Evolutionary conservation across 164 flowering plant genomes (phyloP).

Genomic region (Tetracentron sinense): DNA sequence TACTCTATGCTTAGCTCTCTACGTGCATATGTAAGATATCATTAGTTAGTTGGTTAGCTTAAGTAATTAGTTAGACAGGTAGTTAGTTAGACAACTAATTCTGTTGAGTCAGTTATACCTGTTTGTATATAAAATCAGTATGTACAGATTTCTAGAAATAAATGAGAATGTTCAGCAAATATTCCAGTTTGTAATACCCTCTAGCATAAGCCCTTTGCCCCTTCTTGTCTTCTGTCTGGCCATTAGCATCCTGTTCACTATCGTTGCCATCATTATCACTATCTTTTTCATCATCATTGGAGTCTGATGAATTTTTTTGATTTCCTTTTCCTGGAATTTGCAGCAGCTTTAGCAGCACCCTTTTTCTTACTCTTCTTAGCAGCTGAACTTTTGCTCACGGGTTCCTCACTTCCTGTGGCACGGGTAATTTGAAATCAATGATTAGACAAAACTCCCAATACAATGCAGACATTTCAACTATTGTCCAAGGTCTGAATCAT

Average conservation of each 20-base stretch:
- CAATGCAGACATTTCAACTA: no score
- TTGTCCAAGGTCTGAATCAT: no score
- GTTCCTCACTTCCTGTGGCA: constrained; percentile 36
- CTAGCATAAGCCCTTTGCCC: constrained; percentile 35
- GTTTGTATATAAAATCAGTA: no score
- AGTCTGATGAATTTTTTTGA: constrained; percentile 51
- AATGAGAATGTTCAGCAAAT: no score
- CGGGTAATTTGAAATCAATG: background rate
- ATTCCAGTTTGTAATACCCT: no score
- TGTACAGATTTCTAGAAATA: no score
- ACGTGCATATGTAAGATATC: no score
- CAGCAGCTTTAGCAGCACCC: constrained; percentile 36
- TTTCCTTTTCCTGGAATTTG: constrained; percentile 61
- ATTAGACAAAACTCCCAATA: background rate
- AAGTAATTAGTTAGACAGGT: no score
- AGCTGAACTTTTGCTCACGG: constrained; percentile 20
- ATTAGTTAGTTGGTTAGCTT: no score
- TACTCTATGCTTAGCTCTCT: no score
- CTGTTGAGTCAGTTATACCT: no score
- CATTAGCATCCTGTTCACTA: constrained; percentile 45
- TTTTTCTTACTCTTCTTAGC: constrained; percentile 36
- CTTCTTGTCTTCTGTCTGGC: constrained; percentile 24
- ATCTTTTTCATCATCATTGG: constrained; percentile 48
- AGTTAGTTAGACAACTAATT: no score
- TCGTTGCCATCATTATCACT: constrained; percentile 21